phyloP scores from a whole-genome alignment of 2,329 filamentous ascomycete genomes.

The Bimuria novae-zelandiae region DNA sequence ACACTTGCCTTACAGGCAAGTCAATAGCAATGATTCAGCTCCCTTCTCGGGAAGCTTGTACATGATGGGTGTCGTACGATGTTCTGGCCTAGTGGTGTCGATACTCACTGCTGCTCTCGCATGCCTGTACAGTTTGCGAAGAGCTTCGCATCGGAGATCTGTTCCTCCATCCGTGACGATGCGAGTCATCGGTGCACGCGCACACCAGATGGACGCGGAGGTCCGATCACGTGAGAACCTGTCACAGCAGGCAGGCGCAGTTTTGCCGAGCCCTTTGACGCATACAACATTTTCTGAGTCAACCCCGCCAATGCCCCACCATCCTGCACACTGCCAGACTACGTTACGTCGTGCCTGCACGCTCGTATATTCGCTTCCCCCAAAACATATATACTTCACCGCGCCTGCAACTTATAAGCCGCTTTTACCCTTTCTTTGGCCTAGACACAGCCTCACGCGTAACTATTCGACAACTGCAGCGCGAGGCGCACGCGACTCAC shows the following conservation, averaged over 20 bases:
- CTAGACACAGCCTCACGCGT: constrained; percentile 4
- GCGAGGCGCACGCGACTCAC: constrained; percentile 15
- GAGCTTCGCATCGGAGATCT: background rate
- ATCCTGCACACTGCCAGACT: constrained; percentile 14
- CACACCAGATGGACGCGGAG: constrained; percentile 1
- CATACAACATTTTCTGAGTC: constrained; percentile 24
- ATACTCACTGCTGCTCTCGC: background rate
- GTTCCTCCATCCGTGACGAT: no score
- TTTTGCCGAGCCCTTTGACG: constrained; percentile 16
- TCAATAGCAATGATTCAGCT: constrained; percentile 20
- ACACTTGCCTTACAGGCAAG: constrained; percentile 8
- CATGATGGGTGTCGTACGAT: background rate
- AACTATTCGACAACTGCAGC: constrained; percentile 12
- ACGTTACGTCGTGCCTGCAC: constrained; percentile 22
- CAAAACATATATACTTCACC: constrained; percentile 1
- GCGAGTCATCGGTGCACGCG: background rate
- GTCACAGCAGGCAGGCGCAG: constrained; percentile 2
- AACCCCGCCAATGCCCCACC: constrained; percentile 31
- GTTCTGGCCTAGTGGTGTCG: background rate
- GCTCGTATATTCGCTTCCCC: constrained; percentile 18
- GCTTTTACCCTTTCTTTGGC: constrained; percentile 23
- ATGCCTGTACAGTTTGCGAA: background rate
- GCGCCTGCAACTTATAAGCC: constrained; percentile 7
- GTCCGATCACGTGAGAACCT: constrained; percentile 9
- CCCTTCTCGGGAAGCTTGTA: constrained; percentile 11